Conservation (phyloP, 495 filamentous ascomycete species). For the Penicillium paradoxum region DNA sequence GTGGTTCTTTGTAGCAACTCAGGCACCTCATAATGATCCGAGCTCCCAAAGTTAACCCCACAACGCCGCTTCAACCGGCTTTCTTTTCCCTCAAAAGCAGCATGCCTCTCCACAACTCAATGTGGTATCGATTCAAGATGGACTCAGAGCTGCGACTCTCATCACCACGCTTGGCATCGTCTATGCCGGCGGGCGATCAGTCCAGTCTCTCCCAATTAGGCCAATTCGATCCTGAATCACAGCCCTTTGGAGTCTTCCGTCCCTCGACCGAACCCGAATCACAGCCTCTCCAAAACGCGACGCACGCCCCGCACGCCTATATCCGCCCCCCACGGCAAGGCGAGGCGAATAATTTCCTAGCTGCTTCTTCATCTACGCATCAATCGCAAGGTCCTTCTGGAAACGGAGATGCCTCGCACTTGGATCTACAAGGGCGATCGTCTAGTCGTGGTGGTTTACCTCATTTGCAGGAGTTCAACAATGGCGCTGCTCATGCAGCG, state of each 20-base stretch:
- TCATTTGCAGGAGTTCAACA: neutral
- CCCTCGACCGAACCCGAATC: slow-evolving; percentile 2
- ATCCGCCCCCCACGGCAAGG: slow-evolving; percentile 5
- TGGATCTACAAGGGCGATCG: neutral
- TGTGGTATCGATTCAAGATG: slow-evolving; percentile 8
- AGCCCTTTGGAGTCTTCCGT: slow-evolving; percentile 22
- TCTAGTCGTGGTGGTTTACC: neutral
- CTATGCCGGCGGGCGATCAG: neutral
- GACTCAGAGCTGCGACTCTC: slow-evolving; percentile 13
- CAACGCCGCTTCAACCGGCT: slow-evolving; percentile 31
- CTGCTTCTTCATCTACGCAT: slow-evolving; percentile 15
- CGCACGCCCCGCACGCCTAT: slow-evolving; percentile 10
- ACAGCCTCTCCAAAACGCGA: slow-evolving; percentile 10
- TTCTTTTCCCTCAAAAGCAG: slow-evolving; percentile 15
- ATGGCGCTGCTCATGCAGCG: neutral
- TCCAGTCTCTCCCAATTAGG: slow-evolving; percentile 9
- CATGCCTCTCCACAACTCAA: slow-evolving; percentile 9
- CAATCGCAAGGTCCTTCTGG: neutral
- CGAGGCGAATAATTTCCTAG: slow-evolving; percentile 24
- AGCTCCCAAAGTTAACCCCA: slow-evolving; percentile 6
- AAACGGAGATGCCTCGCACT: neutral
- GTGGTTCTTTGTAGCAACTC: neutral
- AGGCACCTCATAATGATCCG: slow-evolving; percentile 5
- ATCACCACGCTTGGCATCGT: slow-evolving; percentile 8
- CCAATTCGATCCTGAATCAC: slow-evolving; percentile 22